Conservation (phyloP, 441 rosid genomes). For the Syzygium malaccense region DNA sequence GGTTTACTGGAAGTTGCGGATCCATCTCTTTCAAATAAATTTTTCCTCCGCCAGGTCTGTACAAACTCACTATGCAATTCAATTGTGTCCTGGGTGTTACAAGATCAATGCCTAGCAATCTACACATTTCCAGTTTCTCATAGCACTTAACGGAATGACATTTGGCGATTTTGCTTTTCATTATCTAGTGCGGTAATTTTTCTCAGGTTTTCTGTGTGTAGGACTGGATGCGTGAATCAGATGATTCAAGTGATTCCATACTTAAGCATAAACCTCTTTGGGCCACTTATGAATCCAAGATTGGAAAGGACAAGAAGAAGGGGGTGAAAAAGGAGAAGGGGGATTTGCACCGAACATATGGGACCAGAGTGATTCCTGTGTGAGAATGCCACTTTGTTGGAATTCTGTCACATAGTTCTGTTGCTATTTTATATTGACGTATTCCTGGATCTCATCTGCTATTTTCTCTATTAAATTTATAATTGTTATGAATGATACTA, state of each 20-base stretch:
- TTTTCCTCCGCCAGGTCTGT: slow-evolving; percentile 84
- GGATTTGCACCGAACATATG: slow-evolving; percentile 74
- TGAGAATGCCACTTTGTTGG: slow-evolving; percentile 31
- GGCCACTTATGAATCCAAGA: slow-evolving; percentile 56
- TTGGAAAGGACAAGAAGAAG: slow-evolving; percentile 39
- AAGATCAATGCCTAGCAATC: background rate
- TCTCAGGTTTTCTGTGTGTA: slow-evolving; percentile 20
- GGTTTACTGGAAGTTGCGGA: slow-evolving; percentile 95
- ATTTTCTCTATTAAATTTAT: background rate
- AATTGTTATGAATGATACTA: background rate
- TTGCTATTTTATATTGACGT: background rate
- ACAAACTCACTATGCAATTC: background rate
- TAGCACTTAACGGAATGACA: background rate
- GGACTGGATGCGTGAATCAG: slow-evolving; percentile 83
- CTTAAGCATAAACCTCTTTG: slow-evolving; percentile 94
- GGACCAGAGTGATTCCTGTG: slow-evolving; percentile 99
- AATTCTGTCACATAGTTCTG: background rate
- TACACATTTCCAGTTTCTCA: background rate
- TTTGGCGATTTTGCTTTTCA: slow-evolving; percentile 1
- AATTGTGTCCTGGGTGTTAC: background rate
- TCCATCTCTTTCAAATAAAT: slow-evolving; percentile 89
- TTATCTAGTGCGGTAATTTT: slow-evolving; percentile 3
- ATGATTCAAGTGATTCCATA: slow-evolving; percentile 65
- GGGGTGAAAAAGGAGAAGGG: slow-evolving; percentile 57
- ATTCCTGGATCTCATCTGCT: background rate